Base-by-base conservation (phyloP, 208 protist genomes). In the Leishmania amazonensis region DNA sequence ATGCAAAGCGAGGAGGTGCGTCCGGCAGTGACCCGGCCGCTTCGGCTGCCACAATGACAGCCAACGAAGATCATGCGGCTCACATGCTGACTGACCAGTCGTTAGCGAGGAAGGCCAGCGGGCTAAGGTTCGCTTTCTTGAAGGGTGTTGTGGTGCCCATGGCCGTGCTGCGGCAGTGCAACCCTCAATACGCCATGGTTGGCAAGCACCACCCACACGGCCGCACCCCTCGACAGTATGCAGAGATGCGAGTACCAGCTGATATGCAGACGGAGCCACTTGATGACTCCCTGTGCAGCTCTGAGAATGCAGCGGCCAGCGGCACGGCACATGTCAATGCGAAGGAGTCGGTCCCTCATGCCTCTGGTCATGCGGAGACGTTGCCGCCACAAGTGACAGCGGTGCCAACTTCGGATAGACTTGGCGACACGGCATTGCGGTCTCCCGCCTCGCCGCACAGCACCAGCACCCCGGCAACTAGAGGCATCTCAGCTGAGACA, bases 101-200 rank as follows among this genome's bases (percentile, higher is more conserved):
- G 2, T 68, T 47, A 3, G 6, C 72, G 1, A 11, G 28, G 31
- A 38, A 72, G 3, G 76, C 67, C 38, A 80, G 64, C 7, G 6
- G 15, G 64, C 64, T 6, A 35, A 70, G 83, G 54, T 89, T 91
- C 78, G 81, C 88, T 17, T 83, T 94, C 49, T 31, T 87, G 28
- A 77, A 86, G 35, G 86, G 85, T 49, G 82, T 85, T 47, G 75
- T 94, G 9, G 75, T 91, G 64, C 83, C 90, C 24, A 38, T 83
- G 51, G 28, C 19, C 1, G 80, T 85, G 65, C 81, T 94, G 76
- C 58, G 75, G 67, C 82, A 83, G 72, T 64, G 83, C 38, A 90
- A 91, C 67, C 74, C 75, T 0, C 19, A 15, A 2, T 17, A 80
- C 51, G 49, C 38, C n/a, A 38, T n/a, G 72, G 15, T 3, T 54